Conservation (phyloP, 257 asterid genomes). For the Nicotiana undulata region DNA sequence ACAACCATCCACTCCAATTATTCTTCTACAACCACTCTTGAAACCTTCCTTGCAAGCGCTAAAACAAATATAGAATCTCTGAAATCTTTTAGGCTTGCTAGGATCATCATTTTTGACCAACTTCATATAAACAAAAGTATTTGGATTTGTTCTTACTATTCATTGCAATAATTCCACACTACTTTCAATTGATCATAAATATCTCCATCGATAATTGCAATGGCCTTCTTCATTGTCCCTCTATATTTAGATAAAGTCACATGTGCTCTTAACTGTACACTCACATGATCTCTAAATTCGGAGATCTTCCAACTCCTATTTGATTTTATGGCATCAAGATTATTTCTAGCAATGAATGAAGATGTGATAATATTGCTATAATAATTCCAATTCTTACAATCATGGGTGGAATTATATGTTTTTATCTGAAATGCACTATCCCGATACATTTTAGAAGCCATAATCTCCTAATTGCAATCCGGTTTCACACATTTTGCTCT, state of each 20-base stretch:
- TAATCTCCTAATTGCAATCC: not conserved
- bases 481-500: not conserved
- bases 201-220: not conserved
- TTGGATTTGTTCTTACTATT: not conserved
- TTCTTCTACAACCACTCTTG: not conserved
- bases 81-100: not conserved
- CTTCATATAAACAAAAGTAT: not conserved
- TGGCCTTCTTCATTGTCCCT: not conserved
- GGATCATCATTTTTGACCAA: not conserved
- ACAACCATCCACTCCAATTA: slow-evolving; percentile 1
- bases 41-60: not conserved
- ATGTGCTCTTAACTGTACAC: not conserved
- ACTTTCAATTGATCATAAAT: not conserved
- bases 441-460: not conserved
- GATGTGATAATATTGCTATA: not conserved
- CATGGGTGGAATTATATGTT: not conserved
- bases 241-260: not conserved
- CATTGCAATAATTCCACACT: not conserved
- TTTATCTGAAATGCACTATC: not conserved
- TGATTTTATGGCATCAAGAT: too few relatives aligned
- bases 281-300: too few relatives aligned
- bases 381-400: not conserved
- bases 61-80: not conserved
- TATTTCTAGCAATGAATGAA: not conserved
- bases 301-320: too few relatives aligned